phyloP scores from a whole-genome alignment of 768 basidiomycete species.

The Coprinopsis sp. region DNA sequence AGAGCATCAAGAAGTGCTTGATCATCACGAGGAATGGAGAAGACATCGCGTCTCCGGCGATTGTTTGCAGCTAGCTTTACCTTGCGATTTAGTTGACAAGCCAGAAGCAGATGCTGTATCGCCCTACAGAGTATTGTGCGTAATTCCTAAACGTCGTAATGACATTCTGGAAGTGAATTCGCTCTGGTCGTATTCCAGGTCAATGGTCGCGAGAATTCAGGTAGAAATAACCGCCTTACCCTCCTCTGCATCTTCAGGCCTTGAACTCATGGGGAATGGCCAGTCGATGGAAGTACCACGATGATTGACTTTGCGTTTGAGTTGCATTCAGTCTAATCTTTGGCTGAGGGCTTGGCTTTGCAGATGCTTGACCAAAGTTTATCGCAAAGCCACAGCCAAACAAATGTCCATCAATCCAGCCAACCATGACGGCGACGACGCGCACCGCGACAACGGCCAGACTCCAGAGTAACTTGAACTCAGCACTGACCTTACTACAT shows the following conservation, averaged over 20 bases:
- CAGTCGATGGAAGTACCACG: no score
- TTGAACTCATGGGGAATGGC: constrained; percentile 20
- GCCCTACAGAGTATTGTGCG: constrained; percentile 63
- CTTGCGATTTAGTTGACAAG: constrained; percentile 5
- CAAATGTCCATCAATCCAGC: neutral
- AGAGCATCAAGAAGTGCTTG: constrained; percentile 61
- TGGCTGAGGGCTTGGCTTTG: neutral
- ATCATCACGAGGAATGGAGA: constrained; percentile 63
- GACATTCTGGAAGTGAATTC: constrained; percentile 70
- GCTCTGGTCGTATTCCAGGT: constrained; percentile 39
- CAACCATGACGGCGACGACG: neutral
- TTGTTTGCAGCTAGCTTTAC: constrained; percentile 48
- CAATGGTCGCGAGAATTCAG: neutral
- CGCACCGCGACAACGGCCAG: neutral
- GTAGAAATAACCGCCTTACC: constrained; percentile 18
- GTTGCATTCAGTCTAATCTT: neutral
- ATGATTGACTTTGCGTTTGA: neutral
- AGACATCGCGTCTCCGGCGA: constrained; percentile 71
- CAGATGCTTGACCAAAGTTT: neutral
- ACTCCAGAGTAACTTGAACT: neutral
- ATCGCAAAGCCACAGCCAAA: neutral
- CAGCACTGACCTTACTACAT: constrained; percentile 2
- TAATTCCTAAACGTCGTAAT: constrained; percentile 73
- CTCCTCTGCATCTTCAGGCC: constrained; percentile 30
- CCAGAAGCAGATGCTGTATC: neutral